Base-by-base conservation (phyloP, 2,329 filamentous ascomycete genomes). In the Cercospora sojina region DNA sequence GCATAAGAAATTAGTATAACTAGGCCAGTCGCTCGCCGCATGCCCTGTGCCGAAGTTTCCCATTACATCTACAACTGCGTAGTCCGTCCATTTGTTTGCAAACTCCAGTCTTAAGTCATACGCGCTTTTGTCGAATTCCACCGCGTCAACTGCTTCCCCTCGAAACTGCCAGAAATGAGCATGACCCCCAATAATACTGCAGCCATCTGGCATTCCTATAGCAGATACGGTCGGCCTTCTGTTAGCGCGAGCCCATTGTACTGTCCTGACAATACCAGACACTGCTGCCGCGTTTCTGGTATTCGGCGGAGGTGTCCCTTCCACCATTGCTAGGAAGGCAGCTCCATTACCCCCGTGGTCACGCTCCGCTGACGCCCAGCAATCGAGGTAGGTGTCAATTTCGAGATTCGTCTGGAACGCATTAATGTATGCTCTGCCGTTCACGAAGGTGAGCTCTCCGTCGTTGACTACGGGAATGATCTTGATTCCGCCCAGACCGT, bases 381-480 rank as follows among this genome's bases (percentile, higher is more conserved):
- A 59, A 20, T 59, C 57, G 31, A 59, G 32, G 12, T 59, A 59
- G 31, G 57, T 20, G 12, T 31, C 57, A 13, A 59, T 38, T 20
- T 38, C 31, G n/a, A 59, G 18, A n/a, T 59, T 8, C 27, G 12
- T 38, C 25, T 10, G 18, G 32, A 59, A 59, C 23, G 32, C 57
- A 27, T 16, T 10, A 2, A 59, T 20, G 18, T 59, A 41, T 32
- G 20, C 18, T 3, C 32, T 38, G 18, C 32, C 31, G 13, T 59
- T 43, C 13, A n/a, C 18, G 31, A 32, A 32, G 31, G 31, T 32
- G 20, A 59, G 18, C 43, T 59, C 32, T 12, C 13, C n/a, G 18
- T 59, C 57, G 57, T 59, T 59, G 57, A 59, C 43, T 38, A 41
- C 57, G 18, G 57, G 57, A 25, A 59, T 43, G 32, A 59, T 59